Percentiles rank a stretch among this genome's conserved stretches.
phyloP scores from a whole-genome alignment of 2,329 filamentous ascomycete genomes.

The Beauveria sp. region DNA sequence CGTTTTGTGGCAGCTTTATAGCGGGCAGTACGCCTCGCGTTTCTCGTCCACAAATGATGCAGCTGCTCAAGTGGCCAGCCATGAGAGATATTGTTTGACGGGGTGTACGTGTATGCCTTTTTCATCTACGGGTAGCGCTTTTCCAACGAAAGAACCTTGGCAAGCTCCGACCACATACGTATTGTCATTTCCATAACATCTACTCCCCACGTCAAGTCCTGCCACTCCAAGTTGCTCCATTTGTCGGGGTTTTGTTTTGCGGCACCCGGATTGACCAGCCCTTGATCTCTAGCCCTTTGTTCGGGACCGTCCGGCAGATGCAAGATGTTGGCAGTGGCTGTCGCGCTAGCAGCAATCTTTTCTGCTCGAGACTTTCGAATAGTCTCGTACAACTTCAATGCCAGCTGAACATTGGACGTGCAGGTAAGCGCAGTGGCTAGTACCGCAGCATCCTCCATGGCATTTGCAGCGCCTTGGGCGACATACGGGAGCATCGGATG shows the following conservation, averaged over 20 bases:
- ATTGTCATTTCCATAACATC: constrained; percentile 21
- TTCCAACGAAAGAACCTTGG: background rate
- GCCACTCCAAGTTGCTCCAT: constrained; percentile 20
- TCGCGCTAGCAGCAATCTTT: constrained; percentile 16
- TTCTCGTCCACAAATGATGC: background rate
- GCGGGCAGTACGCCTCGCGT: too few species aligned
- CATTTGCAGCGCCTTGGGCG: constrained; percentile 60
- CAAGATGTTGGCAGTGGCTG: constrained; percentile 13
- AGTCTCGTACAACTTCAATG: constrained; percentile 16
- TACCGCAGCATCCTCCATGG: constrained; percentile 58
- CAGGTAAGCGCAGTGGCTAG: constrained; percentile 28
- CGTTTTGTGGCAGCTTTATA: too few species aligned
- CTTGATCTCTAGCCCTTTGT: background rate
- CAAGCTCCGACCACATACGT: background rate
- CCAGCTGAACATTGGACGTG: constrained; percentile 15
- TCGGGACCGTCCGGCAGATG: background rate
- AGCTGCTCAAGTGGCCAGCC: background rate
- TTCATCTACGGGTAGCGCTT: background rate
- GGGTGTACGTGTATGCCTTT: background rate
- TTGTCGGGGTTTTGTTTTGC: constrained; percentile 19
- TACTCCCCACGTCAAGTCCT: constrained; percentile 24
- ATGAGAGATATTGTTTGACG: background rate
- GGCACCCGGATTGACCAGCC: constrained; percentile 14
- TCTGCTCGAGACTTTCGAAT: constrained; percentile 17
- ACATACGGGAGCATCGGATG: constrained; percentile 62